Conservation (phyloP, 2,329 filamentous ascomycete species). For the Fusarium falciforme region DNA sequence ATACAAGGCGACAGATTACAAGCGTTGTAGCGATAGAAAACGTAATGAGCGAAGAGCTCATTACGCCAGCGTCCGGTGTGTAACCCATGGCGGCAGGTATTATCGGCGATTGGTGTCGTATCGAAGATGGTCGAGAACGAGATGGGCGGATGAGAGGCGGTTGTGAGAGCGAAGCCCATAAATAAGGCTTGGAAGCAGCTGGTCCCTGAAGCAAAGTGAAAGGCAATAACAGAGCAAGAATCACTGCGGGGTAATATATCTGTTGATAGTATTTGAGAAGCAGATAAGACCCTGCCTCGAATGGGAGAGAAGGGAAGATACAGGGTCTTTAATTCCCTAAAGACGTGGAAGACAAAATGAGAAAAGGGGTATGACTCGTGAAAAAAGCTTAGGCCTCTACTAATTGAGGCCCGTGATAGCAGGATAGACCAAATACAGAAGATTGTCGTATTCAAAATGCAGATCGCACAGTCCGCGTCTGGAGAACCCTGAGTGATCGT, state of each 20-base stretch:
- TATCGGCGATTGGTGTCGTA: background rate
- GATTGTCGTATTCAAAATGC: constrained; percentile 3
- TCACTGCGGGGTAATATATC: background rate
- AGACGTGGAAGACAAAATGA: background rate
- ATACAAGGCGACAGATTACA: constrained; percentile 16
- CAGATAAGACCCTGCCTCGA: background rate
- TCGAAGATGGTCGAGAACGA: background rate
- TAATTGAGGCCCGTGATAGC: constrained; percentile 3
- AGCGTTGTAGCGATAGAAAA: constrained; percentile 18
- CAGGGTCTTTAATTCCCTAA: background rate
- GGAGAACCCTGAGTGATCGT: constrained; percentile 15
- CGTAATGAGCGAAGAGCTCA: constrained; percentile 22
- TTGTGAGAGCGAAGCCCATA: background rate
- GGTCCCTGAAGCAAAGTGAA: background rate
- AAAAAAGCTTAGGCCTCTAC: background rate
- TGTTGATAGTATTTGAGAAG: background rate
- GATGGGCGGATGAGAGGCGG: background rate
- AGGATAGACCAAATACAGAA: background rate
- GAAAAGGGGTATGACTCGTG: background rate
- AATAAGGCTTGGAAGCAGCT: background rate
- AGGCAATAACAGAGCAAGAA: background rate
- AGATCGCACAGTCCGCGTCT: constrained; percentile 15
- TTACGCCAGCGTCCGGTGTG: constrained; percentile 22
- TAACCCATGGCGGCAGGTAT: constrained; percentile 1
- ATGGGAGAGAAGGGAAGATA: background rate